Evolutionary conservation across 164 flowering plant species (phyloP).

Genomic region (Euptelea pleiosperma): DNA sequence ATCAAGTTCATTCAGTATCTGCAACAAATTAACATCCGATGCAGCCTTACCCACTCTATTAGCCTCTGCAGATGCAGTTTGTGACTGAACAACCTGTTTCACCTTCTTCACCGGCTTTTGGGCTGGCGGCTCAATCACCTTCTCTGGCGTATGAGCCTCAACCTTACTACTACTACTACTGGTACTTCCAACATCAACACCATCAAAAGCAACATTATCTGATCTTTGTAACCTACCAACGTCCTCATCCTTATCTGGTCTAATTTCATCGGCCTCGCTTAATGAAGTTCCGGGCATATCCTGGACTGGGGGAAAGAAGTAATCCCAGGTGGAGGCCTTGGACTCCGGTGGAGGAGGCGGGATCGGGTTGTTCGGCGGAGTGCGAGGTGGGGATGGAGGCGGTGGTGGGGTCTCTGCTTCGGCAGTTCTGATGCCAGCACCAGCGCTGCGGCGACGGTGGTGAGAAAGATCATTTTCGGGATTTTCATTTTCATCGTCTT

Average conservation of each 20-base stretch:
- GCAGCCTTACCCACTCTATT: constrained; percentile 26
- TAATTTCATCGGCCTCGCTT: constrained; percentile 34
- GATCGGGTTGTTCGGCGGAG: constrained; percentile 11
- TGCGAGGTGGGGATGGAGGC: constrained; percentile 14
- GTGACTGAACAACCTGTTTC: constrained; percentile 39
- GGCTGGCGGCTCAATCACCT: constrained; percentile 16
- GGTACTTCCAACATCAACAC: constrained; percentile 3
- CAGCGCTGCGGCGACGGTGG: constrained; percentile 7
- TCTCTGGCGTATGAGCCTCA: constrained; percentile 12
- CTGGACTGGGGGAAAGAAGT: constrained; percentile 33
- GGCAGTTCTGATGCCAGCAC: too few species aligned
- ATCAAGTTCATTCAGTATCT: constrained; percentile 55
- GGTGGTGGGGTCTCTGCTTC: too few species aligned
- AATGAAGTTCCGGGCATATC: constrained; percentile 43
- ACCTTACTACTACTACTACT: constrained; percentile 13
- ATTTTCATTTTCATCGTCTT: constrained; percentile 34
- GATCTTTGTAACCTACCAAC: constrained; percentile 11
- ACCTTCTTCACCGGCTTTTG: constrained; percentile 23
- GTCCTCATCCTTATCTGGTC: constrained; percentile 10
- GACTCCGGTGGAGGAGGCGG: constrained; percentile 29
- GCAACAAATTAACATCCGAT: constrained; percentile 41
- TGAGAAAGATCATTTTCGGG: constrained; percentile 11
- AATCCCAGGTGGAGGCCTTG: constrained; percentile 28
- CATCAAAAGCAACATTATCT: constrained; percentile 10
- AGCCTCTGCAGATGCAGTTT: constrained; percentile 37